Evolutionary conservation across 2,329 filamentous ascomycete genomes (phyloP), one percentile per base, ranked within the genome.

Genomic region (Cyphellophora europaea): DNA sequence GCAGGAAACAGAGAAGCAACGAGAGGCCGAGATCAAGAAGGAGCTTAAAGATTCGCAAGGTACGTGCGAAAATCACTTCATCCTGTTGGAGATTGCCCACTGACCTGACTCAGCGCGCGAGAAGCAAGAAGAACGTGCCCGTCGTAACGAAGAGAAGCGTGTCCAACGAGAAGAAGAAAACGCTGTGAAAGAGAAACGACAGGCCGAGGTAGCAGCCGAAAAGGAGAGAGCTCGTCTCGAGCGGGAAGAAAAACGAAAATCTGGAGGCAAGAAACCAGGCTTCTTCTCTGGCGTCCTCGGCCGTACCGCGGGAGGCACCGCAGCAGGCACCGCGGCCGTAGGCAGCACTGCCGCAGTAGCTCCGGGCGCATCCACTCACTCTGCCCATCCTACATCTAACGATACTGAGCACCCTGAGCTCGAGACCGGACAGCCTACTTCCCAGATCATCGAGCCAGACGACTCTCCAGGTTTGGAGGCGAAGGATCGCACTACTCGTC

Each of bases 21-120:
- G 59, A 23, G 59, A 62, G 31, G 53, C 54, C 6, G 55, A 61
- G 19, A 48, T 58, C 25, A 56, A 51, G 29, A 55, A 49, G 11
- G 54, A 56, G 32, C 48, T 47, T 52, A 63, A 53, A 27, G 52
- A 58, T 53, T 47, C 59, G 63, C 49, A 72, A 64, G 57, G 58
- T 57, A 49, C 50, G 44, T 41, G 21, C 19, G 16, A 3, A 6
- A 3, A 17, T n/a, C n/a, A n/a, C n/a, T 8, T 15, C 14, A 5
- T 13, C 25, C 12, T 16, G 19, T n/a, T 32, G 11, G 21, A 12
- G n/a, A 14, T 36, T 15, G 3, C 11, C 12, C 11, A 16, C 37
- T 45, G 30, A 44, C 36, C 11, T 16, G 19, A 25, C 13, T 25
- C 16, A 50, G 47, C 47, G 19, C 36, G 35, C 12, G 41, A 49